Percentiles rank a stretch among this genome's conserved stretches.
phyloP scores from a whole-genome alignment of 176 grass and related monocot species.

The Carex kokanica region DNA sequence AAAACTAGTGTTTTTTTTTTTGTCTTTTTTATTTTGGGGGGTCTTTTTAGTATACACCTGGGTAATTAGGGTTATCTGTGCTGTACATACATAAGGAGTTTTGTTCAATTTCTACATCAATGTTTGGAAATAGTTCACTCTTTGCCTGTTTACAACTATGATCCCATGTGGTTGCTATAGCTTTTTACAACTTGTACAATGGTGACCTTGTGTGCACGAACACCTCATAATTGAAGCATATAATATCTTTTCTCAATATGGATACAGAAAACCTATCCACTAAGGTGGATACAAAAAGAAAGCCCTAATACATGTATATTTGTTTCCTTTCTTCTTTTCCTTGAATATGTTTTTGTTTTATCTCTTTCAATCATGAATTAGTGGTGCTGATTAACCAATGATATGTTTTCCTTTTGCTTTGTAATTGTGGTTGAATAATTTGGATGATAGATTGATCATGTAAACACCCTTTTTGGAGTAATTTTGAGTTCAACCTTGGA shows the following conservation, averaged over 20 bases:
- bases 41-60: conserved; percentile 21
- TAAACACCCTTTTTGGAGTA: neutral
- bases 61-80: conserved; percentile 33
- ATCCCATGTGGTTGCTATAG: neutral
- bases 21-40: conserved; percentile 29
- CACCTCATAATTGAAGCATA: conserved; percentile 6
- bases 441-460: conserved; percentile 7
- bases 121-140: conserved; percentile 6
- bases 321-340: neutral
- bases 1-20: conserved; percentile 40
- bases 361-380: conserved; percentile 21
- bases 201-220: neutral
- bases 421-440: conserved; percentile 8
- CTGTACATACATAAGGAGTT: conserved; percentile 91
- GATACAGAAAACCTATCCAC: neutral
- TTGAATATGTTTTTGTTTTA: neutral
- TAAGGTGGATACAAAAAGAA: conserved; percentile 21
- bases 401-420: conserved; percentile 24
- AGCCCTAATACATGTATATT: neutral
- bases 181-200: neutral
- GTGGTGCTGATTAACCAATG: conserved; percentile 12
- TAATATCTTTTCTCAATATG: neutral
- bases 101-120: conserved; percentile 23
- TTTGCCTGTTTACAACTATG: neutral
- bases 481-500: neutral